Evolutionary conservation across 2,329 filamentous ascomycete species (phyloP), one percentile per base, ranked within the genome.

Genomic region (Hymenoscyphus salicellus): DNA sequence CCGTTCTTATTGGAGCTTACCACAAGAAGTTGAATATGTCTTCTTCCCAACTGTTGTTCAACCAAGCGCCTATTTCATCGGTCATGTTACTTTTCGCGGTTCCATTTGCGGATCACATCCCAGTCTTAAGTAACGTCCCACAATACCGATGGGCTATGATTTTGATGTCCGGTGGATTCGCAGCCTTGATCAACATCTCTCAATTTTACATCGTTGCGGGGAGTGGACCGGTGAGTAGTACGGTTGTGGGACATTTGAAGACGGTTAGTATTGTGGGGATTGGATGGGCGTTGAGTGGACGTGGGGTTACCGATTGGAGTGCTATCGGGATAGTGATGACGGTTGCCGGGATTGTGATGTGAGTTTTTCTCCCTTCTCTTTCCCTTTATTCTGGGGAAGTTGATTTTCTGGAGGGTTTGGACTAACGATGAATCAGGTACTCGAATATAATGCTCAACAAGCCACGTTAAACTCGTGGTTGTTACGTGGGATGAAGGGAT

Each of bases 191-290:
- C 23, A 75, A 75, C 58, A 71, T 75, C 65, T 70, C 64, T 28
- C 72, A 70, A 60, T 73, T 74, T 17, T 77, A 75, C 61, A 75
- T 77, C 55, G 73, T 76, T 17, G 72, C 69, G 26, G 71, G 73
- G 5, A 61, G 70, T 20, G 78, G 78, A 0, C 75, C 78, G 0
- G 77, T 79, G 7, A 78, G 75, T 56, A 77, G 76, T 63, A 78
- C 78, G 0, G 77, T 80, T 6, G 75, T 79, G n/a, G 78, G 78
- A 2, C 78, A 79, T 71, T 70, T 78, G 55, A 80, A 79, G 69
- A 79, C 71, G n/a, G 68, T 72, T 3, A 70, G 68, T 62, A 72
- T 72, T 64, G 71, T 72, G 10, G 63, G 58, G 11, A 69, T 72
- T 58, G 71, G 71, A 8, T 72, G 71, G 71, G 69, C 65, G 33